phyloP scores from a whole-genome alignment of 2,329 filamentous ascomycete species.

The Arthrobotrys sphaeroides region DNA sequence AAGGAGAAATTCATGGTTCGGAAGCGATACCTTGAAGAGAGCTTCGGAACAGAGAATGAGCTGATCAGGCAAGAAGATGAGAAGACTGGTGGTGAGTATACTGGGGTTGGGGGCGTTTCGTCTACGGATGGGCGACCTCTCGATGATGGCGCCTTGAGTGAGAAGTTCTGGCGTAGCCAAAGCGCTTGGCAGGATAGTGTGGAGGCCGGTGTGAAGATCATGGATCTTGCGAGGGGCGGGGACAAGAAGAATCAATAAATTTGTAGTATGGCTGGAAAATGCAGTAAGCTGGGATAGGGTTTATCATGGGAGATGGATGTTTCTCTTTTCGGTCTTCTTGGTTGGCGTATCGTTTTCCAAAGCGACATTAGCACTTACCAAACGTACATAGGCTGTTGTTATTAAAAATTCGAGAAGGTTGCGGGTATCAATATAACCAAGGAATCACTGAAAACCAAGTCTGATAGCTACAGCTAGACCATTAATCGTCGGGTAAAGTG shows the following conservation, averaged over 20 bases:
- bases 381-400: neutral
- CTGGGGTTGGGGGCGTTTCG: conserved; percentile 38
- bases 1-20: conserved; percentile 82
- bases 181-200: conserved; percentile 43
- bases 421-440: neutral
- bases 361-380: neutral
- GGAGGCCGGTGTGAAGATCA: conserved; percentile 39
- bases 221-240: conserved; percentile 32
- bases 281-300: neutral
- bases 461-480: too few relatives aligned
- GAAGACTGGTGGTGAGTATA: conserved; percentile 34
- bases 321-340: neutral
- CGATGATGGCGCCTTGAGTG: conserved; percentile 33
- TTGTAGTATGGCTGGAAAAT: neutral
- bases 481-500: conserved; percentile 1
- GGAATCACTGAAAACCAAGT: neutral
- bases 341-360: neutral
- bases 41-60: conserved; percentile 69
- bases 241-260: conserved; percentile 52
- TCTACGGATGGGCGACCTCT: conserved; percentile 25
- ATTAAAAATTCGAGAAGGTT: neutral
- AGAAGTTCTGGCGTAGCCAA: conserved; percentile 52
- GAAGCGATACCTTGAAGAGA: conserved; percentile 80
- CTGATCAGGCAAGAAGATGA: conserved; percentile 59
- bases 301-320: neutral